A percentile compares a stretch with the other conserved stretches of the same genome.
Conservation (phyloP, 495 filamentous ascomycete genomes). For the Podospora pseudoanserina region DNA sequence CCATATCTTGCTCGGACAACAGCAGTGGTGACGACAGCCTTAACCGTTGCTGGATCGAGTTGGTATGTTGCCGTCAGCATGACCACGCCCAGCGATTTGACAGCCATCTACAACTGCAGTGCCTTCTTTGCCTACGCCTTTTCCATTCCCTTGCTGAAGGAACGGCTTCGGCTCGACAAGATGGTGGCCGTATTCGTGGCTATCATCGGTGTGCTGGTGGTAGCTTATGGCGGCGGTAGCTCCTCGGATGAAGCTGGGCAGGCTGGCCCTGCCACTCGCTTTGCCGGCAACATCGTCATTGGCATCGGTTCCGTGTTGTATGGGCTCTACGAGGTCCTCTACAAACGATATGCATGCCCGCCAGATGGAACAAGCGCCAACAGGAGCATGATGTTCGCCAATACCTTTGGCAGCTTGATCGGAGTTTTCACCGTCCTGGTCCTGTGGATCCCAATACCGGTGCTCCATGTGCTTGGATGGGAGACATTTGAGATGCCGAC, state of each 20-base stretch:
- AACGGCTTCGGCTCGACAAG: conserved; percentile 76
- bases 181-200: conserved; percentile 78
- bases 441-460: conserved; percentile 86
- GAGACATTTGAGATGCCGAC: conserved; percentile 80
- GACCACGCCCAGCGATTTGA: conserved; percentile 88
- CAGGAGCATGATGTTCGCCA: conserved; percentile 88
- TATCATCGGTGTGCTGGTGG: conserved; percentile 81
- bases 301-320: conserved; percentile 91
- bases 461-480: conserved; percentile 70
- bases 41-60: conserved; percentile 86
- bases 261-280: conserved; percentile 47
- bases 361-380: conserved; percentile 79
- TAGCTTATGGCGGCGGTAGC: conserved; percentile 77
- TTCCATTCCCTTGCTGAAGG: conserved; percentile 80
- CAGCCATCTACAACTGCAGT: conserved; percentile 98
- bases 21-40: conserved; percentile 73
- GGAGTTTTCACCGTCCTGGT: conserved; percentile 79
- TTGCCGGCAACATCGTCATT: conserved; percentile 86
- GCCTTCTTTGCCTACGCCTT: conserved; percentile 98
- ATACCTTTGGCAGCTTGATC: conserved; percentile 81
- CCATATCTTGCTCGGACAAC: conserved; percentile 75
- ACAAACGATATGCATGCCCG: conserved; percentile 88
- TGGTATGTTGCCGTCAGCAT: conserved; percentile 95
- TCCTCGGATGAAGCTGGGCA: conserved; percentile 35
- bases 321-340: conserved; percentile 94